These are phyloP conservation scores for Fusarium drepaniforme DNA, from an alignment of 2,329 filamentous ascomycete genomes.

Conservation along the genomic window DNA sequence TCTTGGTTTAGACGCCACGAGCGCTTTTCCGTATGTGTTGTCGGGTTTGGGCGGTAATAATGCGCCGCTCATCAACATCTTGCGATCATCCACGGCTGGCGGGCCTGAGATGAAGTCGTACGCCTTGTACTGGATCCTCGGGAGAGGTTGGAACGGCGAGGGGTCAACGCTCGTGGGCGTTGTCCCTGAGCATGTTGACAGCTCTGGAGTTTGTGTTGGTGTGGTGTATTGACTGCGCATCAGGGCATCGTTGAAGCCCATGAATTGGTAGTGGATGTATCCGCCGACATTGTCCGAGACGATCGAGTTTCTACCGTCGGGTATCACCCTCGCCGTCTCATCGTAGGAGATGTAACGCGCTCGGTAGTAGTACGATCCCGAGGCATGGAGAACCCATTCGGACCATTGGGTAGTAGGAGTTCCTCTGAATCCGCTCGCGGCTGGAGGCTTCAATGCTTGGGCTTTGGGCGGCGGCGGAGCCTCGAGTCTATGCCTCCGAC, in stretches of 20 bases:
- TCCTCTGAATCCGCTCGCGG: neutral
- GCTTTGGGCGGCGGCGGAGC: neutral
- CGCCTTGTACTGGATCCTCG: neutral
- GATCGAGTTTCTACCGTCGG: constrained; percentile 36
- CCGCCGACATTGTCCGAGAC: constrained; percentile 29
- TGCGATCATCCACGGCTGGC: neutral
- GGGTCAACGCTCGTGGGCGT: constrained; percentile 10
- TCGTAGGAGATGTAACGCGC: constrained; percentile 38
- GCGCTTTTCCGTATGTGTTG: neutral
- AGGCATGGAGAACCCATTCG: constrained; percentile 30
- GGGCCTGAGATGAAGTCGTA: constrained; percentile 16
- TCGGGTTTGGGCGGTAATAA: constrained; percentile 12
- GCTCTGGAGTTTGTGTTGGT: constrained; percentile 4
- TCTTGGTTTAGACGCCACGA: constrained; percentile 16
- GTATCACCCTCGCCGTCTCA: constrained; percentile 18
- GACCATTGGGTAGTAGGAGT: constrained; percentile 26
- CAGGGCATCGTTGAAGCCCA: constrained; percentile 13
- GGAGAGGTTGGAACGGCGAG: neutral
- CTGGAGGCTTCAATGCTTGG: constrained; percentile 6
- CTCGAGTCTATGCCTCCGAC: neutral
- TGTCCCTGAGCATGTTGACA: constrained; percentile 26
- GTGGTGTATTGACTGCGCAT: neutral
- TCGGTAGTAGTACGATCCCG: constrained; percentile 37
- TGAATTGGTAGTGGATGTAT: constrained; percentile 42
- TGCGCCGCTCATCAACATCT: constrained; percentile 27